Percentiles rank a stretch among this genome's conserved stretches.
These are phyloP conservation scores for Clausena lansium DNA, from an alignment of 345 rosid genomes.

Conservation along the genomic window DNA sequence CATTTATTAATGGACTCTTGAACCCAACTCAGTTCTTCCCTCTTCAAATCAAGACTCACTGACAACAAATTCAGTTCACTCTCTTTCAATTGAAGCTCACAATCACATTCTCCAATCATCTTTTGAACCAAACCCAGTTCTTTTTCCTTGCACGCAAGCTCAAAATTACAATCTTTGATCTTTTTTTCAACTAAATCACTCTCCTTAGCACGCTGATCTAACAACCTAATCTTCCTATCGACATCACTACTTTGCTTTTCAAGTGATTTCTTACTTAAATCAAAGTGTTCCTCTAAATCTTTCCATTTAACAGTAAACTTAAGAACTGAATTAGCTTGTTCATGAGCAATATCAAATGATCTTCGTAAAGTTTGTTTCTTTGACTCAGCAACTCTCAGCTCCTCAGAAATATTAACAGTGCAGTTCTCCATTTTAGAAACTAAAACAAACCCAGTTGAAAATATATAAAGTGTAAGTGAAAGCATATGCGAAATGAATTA, in stretches of 20 bases:
- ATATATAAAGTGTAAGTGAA: too few relatives aligned
- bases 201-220: neutral
- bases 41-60: too few relatives aligned
- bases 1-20: too few relatives aligned
- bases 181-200: constrained; percentile 1
- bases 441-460: neutral
- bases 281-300: neutral
- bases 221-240: neutral
- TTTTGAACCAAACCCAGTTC: neutral
- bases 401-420: neutral
- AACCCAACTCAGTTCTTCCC: too few relatives aligned
- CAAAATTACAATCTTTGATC: neutral
- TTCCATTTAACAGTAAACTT: too few relatives aligned
- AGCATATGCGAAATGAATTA: too few relatives aligned
- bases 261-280: neutral
- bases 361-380: neutral
- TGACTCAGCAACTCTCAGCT: neutral
- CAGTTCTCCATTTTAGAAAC: neutral
- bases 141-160: constrained; percentile 10
- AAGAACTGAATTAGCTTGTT: neutral
- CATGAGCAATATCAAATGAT: neutral
- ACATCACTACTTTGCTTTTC: neutral
- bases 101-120: neutral
- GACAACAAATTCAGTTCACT: too few relatives aligned
- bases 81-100: too few relatives aligned